phyloP scores from a whole-genome alignment of 306 rosid genomes.

The Castanea mollissima region DNA sequence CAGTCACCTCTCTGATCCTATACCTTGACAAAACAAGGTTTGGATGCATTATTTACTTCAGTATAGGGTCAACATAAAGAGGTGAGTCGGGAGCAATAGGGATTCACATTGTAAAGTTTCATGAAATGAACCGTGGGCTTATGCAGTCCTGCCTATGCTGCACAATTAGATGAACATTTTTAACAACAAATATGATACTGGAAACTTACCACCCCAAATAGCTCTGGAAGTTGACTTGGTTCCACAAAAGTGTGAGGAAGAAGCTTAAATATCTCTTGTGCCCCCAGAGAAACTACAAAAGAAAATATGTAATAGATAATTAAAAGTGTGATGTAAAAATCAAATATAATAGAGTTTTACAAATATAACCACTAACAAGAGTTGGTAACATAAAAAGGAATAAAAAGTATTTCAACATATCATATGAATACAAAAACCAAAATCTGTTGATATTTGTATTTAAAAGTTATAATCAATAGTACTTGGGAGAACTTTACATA shows the following conservation, averaged over 20 bases:
- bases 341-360: neutral
- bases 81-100: neutral
- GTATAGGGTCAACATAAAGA: neutral
- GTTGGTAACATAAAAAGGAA: neutral
- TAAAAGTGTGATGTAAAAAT: neutral
- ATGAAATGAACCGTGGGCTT: neutral
- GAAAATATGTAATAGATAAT: neutral
- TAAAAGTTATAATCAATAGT: neutral
- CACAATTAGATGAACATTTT: neutral
- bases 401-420: neutral
- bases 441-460: neutral
- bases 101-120: neutral
- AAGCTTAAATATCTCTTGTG: conserved; percentile 88
- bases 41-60: neutral
- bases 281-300: conserved; percentile 78
- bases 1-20: neutral
- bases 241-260: conserved; percentile 89
- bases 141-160: conserved; percentile 10
- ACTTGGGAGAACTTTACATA: neutral
- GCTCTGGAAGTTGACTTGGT: conserved; percentile 57
- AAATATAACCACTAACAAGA: conserved; percentile 1
- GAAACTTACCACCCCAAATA: conserved; percentile 49
- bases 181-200: neutral
- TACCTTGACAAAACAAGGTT: neutral
- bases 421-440: neutral